phyloP scores from a whole-genome alignment of 257 asterid genomes.

The Nyctanthes arbortristis region DNA sequence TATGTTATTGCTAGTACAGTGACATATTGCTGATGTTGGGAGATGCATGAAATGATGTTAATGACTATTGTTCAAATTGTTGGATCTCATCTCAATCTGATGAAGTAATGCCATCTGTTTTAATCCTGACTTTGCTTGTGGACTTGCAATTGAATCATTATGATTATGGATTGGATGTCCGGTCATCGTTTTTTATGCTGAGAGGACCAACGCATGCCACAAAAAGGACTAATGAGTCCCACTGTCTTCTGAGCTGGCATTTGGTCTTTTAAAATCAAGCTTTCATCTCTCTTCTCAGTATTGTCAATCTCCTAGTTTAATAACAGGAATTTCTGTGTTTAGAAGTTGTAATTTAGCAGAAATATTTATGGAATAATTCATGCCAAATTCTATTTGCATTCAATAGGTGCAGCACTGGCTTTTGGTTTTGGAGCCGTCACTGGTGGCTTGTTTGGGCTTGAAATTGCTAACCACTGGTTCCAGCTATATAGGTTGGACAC shows the following conservation, averaged over 20 bases:
- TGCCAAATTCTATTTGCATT: constrained; percentile 16
- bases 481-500: constrained; percentile 74
- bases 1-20: too few relatives aligned
- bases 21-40: not conserved
- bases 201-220: not conserved
- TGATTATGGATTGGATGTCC: not conserved
- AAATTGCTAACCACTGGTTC: constrained; percentile 75
- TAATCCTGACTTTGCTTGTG: not conserved
- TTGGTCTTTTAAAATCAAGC: not conserved
- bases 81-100: too few relatives aligned
- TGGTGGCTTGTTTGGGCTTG: constrained; percentile 81
- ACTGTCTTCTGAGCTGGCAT: not conserved
- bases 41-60: not conserved
- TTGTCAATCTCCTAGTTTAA: too few relatives aligned
- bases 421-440: constrained; percentile 74
- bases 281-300: not conserved
- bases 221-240: not conserved
- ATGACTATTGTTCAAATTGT: too few relatives aligned
- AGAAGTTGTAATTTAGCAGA: not conserved
- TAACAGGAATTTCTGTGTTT: not conserved
- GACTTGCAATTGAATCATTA: not conserved
- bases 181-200: too few relatives aligned
- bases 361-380: not conserved
- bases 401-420: constrained; percentile 71
- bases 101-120: too few relatives aligned